Conservation (phyloP, 2,329 filamentous ascomycete species). For the Helotiales sp. region DNA sequence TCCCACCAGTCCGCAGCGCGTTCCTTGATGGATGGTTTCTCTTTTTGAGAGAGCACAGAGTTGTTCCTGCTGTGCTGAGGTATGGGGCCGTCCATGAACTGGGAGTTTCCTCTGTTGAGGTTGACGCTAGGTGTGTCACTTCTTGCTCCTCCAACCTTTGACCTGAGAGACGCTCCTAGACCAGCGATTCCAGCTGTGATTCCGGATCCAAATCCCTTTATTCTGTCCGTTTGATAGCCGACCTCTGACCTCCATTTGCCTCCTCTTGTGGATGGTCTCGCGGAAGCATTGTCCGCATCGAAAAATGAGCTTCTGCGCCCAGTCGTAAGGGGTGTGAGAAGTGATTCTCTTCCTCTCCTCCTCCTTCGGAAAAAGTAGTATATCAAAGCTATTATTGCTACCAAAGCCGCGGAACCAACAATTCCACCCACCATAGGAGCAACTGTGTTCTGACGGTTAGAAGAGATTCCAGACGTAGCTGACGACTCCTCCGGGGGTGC, state of each 20-base stretch:
- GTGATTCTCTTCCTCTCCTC: constrained; percentile 22
- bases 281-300: constrained; percentile 25
- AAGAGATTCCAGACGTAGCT: constrained; percentile 24
- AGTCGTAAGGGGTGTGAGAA: constrained; percentile 30
- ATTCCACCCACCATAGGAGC: constrained; percentile 33
- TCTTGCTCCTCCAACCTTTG: constrained; percentile 28
- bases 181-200: constrained; percentile 25
- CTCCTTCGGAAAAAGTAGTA: constrained; percentile 30
- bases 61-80: constrained; percentile 42
- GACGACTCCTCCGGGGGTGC: constrained; percentile 15
- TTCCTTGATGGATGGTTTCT: constrained; percentile 31
- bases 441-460: constrained; percentile 16
- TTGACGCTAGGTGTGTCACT: constrained; percentile 45
- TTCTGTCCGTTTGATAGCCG: constrained; percentile 13
- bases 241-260: constrained; percentile 22
- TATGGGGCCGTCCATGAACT: constrained; percentile 42
- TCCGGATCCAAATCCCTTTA: constrained; percentile 19
- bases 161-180: constrained; percentile 29
- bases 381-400: constrained; percentile 30
- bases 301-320: constrained; percentile 26
- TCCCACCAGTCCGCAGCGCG: constrained; percentile 48
- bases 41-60: constrained; percentile 30
- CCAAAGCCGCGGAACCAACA: constrained; percentile 28
- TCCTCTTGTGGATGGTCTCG: constrained; percentile 18
- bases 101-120: constrained; percentile 54